These are phyloP conservation scores for Parastagonospora nodorum DNA, from an alignment of 2,329 filamentous ascomycete genomes.

Conservation along the genomic window DNA sequence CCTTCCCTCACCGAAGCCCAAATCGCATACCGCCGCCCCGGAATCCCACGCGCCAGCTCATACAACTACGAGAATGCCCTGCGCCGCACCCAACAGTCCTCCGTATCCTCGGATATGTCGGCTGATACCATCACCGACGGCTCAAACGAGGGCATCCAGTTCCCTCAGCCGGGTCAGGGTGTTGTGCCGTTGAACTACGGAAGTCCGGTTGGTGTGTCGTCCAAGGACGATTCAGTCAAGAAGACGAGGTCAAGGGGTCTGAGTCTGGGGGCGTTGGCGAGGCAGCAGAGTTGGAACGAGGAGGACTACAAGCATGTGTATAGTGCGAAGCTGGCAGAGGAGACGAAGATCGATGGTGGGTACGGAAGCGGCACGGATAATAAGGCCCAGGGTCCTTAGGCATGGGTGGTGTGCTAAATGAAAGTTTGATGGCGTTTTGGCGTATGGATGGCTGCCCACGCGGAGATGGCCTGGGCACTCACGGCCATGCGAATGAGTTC, in stretches of 20 bases:
- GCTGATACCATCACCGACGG: conserved; percentile 18
- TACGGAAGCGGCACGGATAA: conserved; percentile 29
- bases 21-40: conserved; percentile 34
- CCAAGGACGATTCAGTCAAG: conserved; percentile 30
- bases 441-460: no score
- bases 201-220: conserved; percentile 22
- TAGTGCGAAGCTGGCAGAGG: conserved; percentile 29
- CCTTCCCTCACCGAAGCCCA: conserved; percentile 31
- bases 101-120: conserved; percentile 30
- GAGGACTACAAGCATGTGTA: conserved; percentile 43
- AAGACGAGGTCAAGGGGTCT: conserved; percentile 36
- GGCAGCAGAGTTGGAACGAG: conserved; percentile 42
- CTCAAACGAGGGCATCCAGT: conserved; percentile 16
- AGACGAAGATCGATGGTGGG: conserved; percentile 27
- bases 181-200: conserved; percentile 39
- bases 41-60: conserved; percentile 29
- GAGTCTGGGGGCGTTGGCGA: conserved; percentile 35
- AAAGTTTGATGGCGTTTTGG: not conserved
- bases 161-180: conserved; percentile 37
- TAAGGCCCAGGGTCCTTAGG: conserved; percentile 2
- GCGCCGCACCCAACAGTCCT: conserved; percentile 24
- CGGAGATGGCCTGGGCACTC: no score
- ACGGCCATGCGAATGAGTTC: no score
- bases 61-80: conserved; percentile 42
- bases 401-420: not conserved